Percentiles rank a stretch among this genome's conserved stretches.
phyloP scores from a whole-genome alignment of 2,329 filamentous ascomycete species.

The Colletotrichum sansevieriae region DNA sequence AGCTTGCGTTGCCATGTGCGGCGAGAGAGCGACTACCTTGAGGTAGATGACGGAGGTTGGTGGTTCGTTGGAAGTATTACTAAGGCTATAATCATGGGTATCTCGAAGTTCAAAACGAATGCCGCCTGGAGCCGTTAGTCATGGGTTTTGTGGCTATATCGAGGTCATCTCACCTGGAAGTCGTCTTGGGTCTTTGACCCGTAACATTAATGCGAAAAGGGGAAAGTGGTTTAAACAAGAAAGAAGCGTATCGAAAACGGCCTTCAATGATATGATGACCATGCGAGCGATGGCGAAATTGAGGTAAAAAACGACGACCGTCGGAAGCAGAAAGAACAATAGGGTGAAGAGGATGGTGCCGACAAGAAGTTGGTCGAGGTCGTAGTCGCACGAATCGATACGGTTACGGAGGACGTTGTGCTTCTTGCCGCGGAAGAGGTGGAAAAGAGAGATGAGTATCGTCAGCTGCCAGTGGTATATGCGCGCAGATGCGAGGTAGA shows the following conservation, averaged over 20 bases:
- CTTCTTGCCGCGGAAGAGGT: conserved; percentile 98
- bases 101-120: conserved; percentile 92
- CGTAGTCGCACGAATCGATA: conserved; percentile 99
- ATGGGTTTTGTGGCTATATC: conserved; percentile 61
- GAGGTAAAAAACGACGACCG: conserved; percentile 95
- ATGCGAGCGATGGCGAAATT: conserved; percentile 96
- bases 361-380: conserved; percentile 94
- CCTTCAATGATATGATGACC: conserved; percentile 94
- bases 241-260: conserved; percentile 88
- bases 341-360: conserved; percentile 97
- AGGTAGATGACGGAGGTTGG: conserved; percentile 87
- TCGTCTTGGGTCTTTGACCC: conserved; percentile 91
- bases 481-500: conserved; percentile 95
- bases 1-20: conserved; percentile 15
- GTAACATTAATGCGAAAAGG: conserved; percentile 94
- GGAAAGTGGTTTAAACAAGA: conserved; percentile 98
- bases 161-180: conserved; percentile 75
- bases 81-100: conserved; percentile 67
- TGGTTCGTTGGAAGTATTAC: conserved; percentile 59
- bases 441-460: conserved; percentile 97
- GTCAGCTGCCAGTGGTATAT: conserved; percentile 99
- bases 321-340: conserved; percentile 93
- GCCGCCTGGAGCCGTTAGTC: conserved; percentile 66
- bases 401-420: conserved; percentile 96
- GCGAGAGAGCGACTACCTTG: conserved; percentile 68